Base-by-base conservation (phyloP, 768 basidiomycete species). In the Mycena vulgaris region DNA sequence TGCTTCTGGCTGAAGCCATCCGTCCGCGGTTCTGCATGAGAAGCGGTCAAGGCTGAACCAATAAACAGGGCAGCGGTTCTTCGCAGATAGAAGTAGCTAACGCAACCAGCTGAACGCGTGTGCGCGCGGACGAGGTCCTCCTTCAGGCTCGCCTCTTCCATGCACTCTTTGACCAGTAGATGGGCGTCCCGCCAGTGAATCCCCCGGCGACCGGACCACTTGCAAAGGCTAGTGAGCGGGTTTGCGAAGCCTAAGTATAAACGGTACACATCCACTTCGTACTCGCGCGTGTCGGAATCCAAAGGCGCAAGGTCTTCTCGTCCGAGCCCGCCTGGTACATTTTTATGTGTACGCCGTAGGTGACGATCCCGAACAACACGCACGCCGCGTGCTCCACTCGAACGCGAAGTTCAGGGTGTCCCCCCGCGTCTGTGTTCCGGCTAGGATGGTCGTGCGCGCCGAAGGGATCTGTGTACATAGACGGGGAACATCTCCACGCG, bases 171-270 rank as follows among this genome's bases (percentile, higher is more conserved):
- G 39, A 97, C 87, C 48, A 98, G 82, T 2, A 89, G 5, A 88
- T 80, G 0, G 87, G 77, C 82, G 92, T 90, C 1, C 95, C 95
- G 23, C 92, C 89, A 0, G 95, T 90, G 35, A 97, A 96, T 3
- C 97, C 97, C 0, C 97, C 97, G 5, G 96, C 96, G 4, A 94
- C 94, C 37, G 89, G 96, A 95, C 87, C 91, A 98, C 35, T 93
- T 93, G 71, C 49, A 25, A 35, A 5, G 7, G 33, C 31, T 56
- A 8, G 27, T 30, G 31, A 30, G 13, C 27, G 6, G 45, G 10
- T 37, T n/a, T n/a, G n/a, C 2, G 23, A n/a, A 40, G 66, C 6
- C 56, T 58, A 48, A 66, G 31, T 35, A 35, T 35, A 35, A n/a
- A 13, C 33, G 13, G 86, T 91, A 70, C 75, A 95, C 93, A 96